Evolutionary conservation across 352 stramenopile genomes (phyloP).

Genomic region (Phytophthora capsici): DNA sequence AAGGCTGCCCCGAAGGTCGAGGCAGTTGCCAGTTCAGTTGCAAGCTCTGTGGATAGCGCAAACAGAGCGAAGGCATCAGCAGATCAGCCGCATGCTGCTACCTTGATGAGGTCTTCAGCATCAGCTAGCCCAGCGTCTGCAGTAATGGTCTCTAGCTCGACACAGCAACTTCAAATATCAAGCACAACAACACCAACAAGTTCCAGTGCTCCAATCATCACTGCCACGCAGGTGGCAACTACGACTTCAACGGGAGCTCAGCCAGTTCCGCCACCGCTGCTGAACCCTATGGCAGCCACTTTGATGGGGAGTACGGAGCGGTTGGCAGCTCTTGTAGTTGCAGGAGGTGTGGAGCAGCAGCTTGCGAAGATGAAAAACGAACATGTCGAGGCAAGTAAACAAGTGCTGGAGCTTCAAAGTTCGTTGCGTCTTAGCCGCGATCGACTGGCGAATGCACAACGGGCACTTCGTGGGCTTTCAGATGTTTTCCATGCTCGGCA

Average conservation of each 20-base stretch:
- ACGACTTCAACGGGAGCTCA: slow-evolving; percentile 8
- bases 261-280: slow-evolving; percentile 18
- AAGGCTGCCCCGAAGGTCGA: slow-evolving; percentile 29
- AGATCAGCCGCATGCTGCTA: background rate
- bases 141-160: background rate
- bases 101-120: background rate
- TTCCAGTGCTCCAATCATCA: too few species aligned
- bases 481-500: slow-evolving; percentile 71
- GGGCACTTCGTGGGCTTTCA: slow-evolving; percentile 64
- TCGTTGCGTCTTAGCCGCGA: slow-evolving; percentile 72
- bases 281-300: slow-evolving; percentile 38
- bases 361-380: slow-evolving; percentile 77
- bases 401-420: slow-evolving; percentile 70
- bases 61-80: slow-evolving; percentile 9
- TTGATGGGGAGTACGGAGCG: slow-evolving; percentile 59
- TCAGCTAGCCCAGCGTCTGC: slow-evolving; percentile 3
- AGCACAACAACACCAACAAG: background rate
- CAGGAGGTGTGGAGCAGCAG: slow-evolving; percentile 75
- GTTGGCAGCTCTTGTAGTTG: slow-evolving; percentile 62
- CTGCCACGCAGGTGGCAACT: background rate
- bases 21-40: slow-evolving; percentile 4
- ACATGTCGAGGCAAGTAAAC: slow-evolving; percentile 70
- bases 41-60: background rate
- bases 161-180: slow-evolving; percentile 7
- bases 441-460: slow-evolving; percentile 59